Conservation (phyloP, 2,329 filamentous ascomycete species). For the Colletotrichum chrysophilum region DNA sequence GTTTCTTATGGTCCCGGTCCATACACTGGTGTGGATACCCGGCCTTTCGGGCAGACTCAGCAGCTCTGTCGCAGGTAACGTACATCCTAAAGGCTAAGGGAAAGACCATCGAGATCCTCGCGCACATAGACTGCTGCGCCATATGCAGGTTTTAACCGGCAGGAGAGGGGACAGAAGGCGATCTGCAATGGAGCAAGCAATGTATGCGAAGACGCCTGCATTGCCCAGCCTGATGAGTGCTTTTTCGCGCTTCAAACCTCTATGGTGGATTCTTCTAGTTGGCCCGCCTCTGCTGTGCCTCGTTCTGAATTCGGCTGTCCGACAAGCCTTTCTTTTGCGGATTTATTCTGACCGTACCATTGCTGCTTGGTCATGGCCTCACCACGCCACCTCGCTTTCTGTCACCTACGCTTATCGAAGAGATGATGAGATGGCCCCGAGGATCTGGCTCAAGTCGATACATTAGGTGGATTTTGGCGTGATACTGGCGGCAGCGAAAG, state of each 20-base stretch:
- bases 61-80: not conserved
- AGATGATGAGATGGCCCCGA: not conserved
- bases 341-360: not conserved
- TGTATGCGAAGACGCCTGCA: not conserved
- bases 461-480: not conserved
- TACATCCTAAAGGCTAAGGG: not conserved
- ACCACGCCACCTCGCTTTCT: not conserved
- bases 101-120: not conserved
- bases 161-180: not conserved
- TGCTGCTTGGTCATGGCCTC: not conserved
- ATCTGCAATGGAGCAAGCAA: conserved; percentile 1
- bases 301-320: not conserved
- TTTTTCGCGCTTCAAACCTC: not conserved
- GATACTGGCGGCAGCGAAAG: not conserved
- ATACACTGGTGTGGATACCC: not conserved
- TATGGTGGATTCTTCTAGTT: not conserved
- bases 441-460: not conserved
- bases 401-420: not conserved
- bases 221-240: not conserved
- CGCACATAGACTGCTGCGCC: not conserved
- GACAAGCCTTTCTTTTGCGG: not conserved
- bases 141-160: conserved; percentile 1
- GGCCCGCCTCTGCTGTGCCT: not conserved
- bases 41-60: not conserved
- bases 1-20: not conserved